A percentile compares a stretch with the other conserved stretches of the same genome.
phyloP scores from a whole-genome alignment of 192 early-diverging fungal species.

The Chytriomyces sp. region DNA sequence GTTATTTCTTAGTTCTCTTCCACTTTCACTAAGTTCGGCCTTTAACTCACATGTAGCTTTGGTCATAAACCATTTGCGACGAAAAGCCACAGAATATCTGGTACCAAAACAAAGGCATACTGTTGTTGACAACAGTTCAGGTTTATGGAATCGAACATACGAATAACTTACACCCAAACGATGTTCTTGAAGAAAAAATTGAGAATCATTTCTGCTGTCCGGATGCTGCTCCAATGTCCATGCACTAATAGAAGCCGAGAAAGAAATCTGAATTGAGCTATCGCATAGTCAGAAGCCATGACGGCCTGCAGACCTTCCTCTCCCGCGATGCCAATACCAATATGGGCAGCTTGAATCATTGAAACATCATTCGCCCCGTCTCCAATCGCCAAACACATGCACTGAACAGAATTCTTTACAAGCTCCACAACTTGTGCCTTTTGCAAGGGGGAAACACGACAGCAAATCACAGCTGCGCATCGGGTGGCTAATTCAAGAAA shows the following conservation, averaged over 20 bases:
- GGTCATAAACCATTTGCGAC: slow-evolving; percentile 78
- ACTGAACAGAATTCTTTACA: slow-evolving; percentile 76
- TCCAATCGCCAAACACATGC: slow-evolving; percentile 90
- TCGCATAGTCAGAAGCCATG: slow-evolving; percentile 90
- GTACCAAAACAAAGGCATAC: slow-evolving; percentile 85
- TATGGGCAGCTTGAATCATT: slow-evolving; percentile 98
- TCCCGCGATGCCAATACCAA: slow-evolving; percentile 92
- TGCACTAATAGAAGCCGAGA: slow-evolving; percentile 85
- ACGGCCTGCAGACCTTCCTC: slow-evolving; percentile 94
- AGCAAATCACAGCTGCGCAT: slow-evolving; percentile 89
- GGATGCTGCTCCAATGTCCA: slow-evolving; percentile 89
- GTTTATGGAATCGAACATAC: slow-evolving; percentile 41
- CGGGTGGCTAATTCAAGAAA: slow-evolving; percentile 75
- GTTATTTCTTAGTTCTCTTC: neutral
- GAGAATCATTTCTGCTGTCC: slow-evolving; percentile 45
- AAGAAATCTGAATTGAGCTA: slow-evolving; percentile 88
- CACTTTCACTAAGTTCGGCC: neutral
- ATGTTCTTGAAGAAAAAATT: slow-evolving; percentile 97
- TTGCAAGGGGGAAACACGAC: slow-evolving; percentile 93
- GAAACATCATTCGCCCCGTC: slow-evolving; percentile 97
- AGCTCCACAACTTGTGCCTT: slow-evolving; percentile 93
- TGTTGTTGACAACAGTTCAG: slow-evolving; percentile 26
- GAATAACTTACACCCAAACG: slow-evolving; percentile 64
- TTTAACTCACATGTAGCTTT: slow-evolving; percentile 66
- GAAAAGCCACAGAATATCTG: slow-evolving; percentile 89